A percentile compares a stretch with the other conserved stretches of the same genome.
phyloP scores from a whole-genome alignment of 2,329 filamentous ascomycete species.

The Fusarium goolgardi region DNA sequence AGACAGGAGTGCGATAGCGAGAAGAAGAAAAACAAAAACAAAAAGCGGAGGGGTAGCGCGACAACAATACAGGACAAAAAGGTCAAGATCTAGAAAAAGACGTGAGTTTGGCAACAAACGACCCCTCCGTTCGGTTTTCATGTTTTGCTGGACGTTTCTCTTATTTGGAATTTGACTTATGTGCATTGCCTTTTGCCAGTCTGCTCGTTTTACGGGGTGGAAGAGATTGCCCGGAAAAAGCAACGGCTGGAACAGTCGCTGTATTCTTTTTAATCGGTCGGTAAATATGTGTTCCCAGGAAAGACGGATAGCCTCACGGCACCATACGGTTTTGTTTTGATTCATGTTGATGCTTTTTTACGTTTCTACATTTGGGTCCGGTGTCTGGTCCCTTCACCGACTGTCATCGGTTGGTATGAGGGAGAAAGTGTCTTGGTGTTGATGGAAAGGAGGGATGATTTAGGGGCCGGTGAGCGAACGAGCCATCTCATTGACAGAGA shows the following conservation, averaged over 20 bases:
- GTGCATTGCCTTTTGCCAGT: conserved; percentile 20
- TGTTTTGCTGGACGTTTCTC: conserved; percentile 26
- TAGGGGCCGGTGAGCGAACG: neutral
- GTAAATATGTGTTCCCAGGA: conserved; percentile 47
- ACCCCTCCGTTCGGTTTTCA: conserved; percentile 33
- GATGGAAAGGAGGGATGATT: neutral
- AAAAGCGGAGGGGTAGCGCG: conserved; percentile 26
- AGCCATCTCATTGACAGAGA: neutral
- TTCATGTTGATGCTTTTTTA: conserved; percentile 38
- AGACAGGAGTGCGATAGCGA: conserved; percentile 33
- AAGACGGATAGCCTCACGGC: conserved; percentile 57
- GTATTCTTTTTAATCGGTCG: conserved; percentile 45
- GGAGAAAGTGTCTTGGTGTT: conserved; percentile 4
- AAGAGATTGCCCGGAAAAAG: conserved; percentile 36
- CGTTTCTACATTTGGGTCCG: conserved; percentile 33
- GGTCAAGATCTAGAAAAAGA: conserved; percentile 44
- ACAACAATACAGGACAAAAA: conserved; percentile 42
- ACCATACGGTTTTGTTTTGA: conserved; percentile 48
- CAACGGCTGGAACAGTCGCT: conserved; percentile 30
- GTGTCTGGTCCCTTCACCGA: conserved; percentile 5
- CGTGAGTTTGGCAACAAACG: conserved; percentile 51
- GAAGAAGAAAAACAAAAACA: conserved; percentile 19
- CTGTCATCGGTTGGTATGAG: conserved; percentile 13
- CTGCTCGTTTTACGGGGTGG: conserved; percentile 26
- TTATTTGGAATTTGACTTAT: conserved; percentile 30